Conservation (phyloP, 352 stramenopile genomes). For the Phytophthora macrochlamydospora region DNA sequence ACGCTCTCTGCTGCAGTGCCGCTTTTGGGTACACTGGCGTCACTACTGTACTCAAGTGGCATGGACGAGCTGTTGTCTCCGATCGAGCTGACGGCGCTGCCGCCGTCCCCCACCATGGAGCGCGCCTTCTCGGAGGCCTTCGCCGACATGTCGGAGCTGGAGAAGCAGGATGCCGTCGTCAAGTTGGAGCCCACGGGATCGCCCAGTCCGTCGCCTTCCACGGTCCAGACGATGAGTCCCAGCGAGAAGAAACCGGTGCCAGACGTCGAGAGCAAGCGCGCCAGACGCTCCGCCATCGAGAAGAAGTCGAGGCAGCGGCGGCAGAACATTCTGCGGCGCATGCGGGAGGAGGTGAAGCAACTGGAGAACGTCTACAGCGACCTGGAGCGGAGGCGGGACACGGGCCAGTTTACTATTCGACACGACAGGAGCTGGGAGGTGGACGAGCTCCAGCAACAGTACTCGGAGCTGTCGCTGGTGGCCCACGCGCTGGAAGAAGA, state of each 20-base stretch:
- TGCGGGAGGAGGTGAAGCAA: constrained; percentile 58
- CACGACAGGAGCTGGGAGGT: constrained; percentile 10
- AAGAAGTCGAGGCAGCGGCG: constrained; percentile 54
- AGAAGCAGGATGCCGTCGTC: constrained; percentile 20
- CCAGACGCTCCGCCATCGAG: constrained; percentile 65
- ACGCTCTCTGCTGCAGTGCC: too few relatives aligned
- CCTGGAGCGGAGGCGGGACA: constrained; percentile 24
- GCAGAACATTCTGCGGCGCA: constrained; percentile 32
- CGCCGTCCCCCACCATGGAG: constrained; percentile 40
- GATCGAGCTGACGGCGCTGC: constrained; percentile 27
- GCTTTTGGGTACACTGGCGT: too few relatives aligned
- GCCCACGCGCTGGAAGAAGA: constrained; percentile 49
- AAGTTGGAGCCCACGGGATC: constrained; percentile 14
- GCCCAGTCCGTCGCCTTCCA: neutral
- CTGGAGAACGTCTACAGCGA: constrained; percentile 51
- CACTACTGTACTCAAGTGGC: too few relatives aligned
- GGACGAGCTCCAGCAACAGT: constrained; percentile 29
- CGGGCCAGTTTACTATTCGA: neutral
- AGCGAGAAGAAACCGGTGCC: constrained; percentile 8
- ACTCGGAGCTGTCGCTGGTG: constrained; percentile 44
- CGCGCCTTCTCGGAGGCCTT: constrained; percentile 36
- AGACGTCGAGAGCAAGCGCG: constrained; percentile 31
- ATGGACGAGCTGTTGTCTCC: constrained; percentile 6
- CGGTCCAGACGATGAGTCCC: constrained; percentile 27
- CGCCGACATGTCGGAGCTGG: constrained; percentile 34